A percentile compares a stretch with the other conserved stretches of the same genome.
These are phyloP conservation scores for Sedum album DNA, from an alignment of 164 flowering plant species.

Conservation along the genomic window DNA sequence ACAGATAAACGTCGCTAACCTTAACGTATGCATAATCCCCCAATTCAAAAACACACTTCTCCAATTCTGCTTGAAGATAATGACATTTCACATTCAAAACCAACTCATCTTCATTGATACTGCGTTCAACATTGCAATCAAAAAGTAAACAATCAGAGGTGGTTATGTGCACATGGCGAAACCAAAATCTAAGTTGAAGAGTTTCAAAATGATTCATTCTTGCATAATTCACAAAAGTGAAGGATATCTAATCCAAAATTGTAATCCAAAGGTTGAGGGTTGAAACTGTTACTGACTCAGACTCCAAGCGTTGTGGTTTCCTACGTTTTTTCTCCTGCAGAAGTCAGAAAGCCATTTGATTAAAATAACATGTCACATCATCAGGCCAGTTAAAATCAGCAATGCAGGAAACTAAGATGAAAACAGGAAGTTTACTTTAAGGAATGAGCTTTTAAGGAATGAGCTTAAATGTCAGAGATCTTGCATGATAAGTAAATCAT, in stretches of 20 bases:
- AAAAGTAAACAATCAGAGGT: slow-evolving; percentile 5
- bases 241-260: slow-evolving; percentile 4
- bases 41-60: slow-evolving; percentile 28
- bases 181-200: neutral
- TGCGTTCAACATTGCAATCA: slow-evolving; percentile 15
- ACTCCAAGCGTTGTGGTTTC: slow-evolving; percentile 15
- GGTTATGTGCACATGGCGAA: neutral
- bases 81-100: slow-evolving; percentile 45
- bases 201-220: neutral
- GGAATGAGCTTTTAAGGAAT: neutral
- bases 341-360: slow-evolving; percentile 11
- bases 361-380: neutral
- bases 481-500: no score
- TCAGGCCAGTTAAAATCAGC: neutral
- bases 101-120: slow-evolving; percentile 37
- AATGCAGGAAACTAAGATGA: neutral
- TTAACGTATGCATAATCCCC: slow-evolving; percentile 55
- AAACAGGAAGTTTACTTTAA: slow-evolving; percentile 1
- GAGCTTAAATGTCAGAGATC: neutral
- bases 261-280: neutral
- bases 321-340: slow-evolving; percentile 25
- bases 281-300: slow-evolving; percentile 32
- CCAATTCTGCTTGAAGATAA: slow-evolving; percentile 42
- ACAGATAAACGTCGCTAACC: slow-evolving; percentile 19
- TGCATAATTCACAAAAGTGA: neutral